A percentile compares a stretch with the other conserved stretches of the same genome.
phyloP scores from a whole-genome alignment of 2,329 filamentous ascomycete species.

The Teratosphaeria pseudoeucalypti region DNA sequence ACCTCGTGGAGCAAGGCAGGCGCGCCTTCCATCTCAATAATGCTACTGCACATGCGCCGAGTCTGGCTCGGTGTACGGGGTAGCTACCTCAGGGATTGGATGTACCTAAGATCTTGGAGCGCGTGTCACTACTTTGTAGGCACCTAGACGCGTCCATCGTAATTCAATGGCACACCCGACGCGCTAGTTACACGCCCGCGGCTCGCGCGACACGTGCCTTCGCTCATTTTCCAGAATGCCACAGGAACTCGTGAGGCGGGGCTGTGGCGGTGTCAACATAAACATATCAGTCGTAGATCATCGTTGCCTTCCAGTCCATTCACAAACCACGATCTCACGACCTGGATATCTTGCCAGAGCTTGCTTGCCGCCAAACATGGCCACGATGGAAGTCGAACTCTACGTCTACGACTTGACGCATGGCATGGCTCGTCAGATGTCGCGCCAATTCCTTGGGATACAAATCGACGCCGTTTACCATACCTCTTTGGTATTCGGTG shows the following conservation, averaged over 20 bases:
- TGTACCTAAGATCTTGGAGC: no score
- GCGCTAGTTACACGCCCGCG: background rate
- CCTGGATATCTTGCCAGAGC: background rate
- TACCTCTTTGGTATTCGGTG: constrained; percentile 65
- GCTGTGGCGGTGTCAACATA: background rate
- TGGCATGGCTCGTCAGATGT: constrained; percentile 39
- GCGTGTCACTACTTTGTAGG: no score
- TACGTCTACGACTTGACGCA: constrained; percentile 44
- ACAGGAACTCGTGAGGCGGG: background rate
- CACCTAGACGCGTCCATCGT: no score
- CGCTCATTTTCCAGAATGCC: background rate
- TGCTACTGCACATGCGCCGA: background rate
- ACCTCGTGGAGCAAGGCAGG: background rate
- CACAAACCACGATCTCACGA: background rate
- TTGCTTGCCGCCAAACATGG: background rate
- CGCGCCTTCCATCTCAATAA: background rate
- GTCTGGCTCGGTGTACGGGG: no score
- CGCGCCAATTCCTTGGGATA: constrained; percentile 49
- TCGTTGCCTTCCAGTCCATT: background rate
- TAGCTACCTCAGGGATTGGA: no score
- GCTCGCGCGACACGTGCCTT: background rate
- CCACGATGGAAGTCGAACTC: constrained; percentile 38
- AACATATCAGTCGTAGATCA: background rate
- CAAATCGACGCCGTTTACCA: constrained; percentile 92
- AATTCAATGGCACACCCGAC: background rate